Base-by-base conservation (phyloP, 345 rosid genomes). In the Pistacia integerrima region DNA sequence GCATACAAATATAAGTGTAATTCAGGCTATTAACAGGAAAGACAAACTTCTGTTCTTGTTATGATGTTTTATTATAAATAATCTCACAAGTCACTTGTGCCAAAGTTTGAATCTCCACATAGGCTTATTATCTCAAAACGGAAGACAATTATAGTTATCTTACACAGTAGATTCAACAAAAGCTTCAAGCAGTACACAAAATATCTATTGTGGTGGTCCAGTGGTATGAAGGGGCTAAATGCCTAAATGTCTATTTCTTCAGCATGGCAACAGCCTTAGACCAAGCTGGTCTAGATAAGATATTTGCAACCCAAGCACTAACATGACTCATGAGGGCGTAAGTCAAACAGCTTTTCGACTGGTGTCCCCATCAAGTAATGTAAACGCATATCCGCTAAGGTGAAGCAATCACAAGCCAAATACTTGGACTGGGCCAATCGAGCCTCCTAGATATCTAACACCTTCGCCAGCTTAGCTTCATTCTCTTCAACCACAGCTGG, bases 381-480 rank as follows among this genome's bases (percentile, higher is more conserved):
- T 11, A 87, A 46, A 78, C 7, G 77, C 72, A 94, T 80, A 81
- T 94, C 97, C 0, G 89, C 92, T 77, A 92, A 78, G 77, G 92
- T 86, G 80, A 87, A 94, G 83, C 77, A 46, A 28, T 88, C 88
- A 25, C 91, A 76, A 12, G 87, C 97, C 85, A 92, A 57, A 76
- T 91, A 92, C 86, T 91, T 94, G 28, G 90, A 80, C 79, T 81
- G 51, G 20, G 83, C 33, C 75, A 92, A 79, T 38, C 94, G 81
- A 67, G 85, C 72, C 85, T 92, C 98, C 63, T 90, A 90, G 8
- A 88, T 79, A 65, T 93, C 92, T 25, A 90, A 88, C n/a, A 88
- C 89, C 56, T 76, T 82, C 11, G 63, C 85, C 33, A 90, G 83
- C 81, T 84, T 89, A 11, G 79, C 80, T 80, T 88, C 90, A 57